These are phyloP conservation scores for Zymoseptoria tritici DNA, from an alignment of 2,329 filamentous ascomycete genomes.

Conservation along the genomic window DNA sequence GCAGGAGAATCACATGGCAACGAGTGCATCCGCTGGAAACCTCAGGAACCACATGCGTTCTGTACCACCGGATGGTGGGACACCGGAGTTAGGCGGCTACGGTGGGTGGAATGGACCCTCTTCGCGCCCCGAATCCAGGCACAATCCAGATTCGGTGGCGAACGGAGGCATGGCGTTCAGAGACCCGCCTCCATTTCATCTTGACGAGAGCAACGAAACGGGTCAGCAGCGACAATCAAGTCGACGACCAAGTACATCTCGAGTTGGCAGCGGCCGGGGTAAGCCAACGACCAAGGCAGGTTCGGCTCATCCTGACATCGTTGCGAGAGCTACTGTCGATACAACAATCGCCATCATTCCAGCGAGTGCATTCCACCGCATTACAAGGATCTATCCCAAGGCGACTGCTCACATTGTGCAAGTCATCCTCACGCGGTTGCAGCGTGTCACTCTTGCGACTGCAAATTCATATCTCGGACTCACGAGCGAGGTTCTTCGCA, in stretches of 20 bases:
- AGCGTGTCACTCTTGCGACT: constrained; percentile 88
- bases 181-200: constrained; percentile 25
- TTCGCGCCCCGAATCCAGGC: constrained; percentile 22
- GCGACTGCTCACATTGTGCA: constrained; percentile 96
- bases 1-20: constrained; percentile 47
- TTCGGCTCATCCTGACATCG: constrained; percentile 92
- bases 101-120: constrained; percentile 18
- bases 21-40: constrained; percentile 16
- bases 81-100: constrained; percentile 21
- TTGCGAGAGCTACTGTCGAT: constrained; percentile 90
- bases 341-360: constrained; percentile 98
- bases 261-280: constrained; percentile 8
- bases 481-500: constrained; percentile 83
- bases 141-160: constrained; percentile 16
- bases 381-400: constrained; percentile 91
- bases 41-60: constrained; percentile 19
- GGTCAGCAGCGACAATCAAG: constrained; percentile 16
- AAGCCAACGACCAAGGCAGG: constrained; percentile 42
- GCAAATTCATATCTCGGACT: constrained; percentile 91
- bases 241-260: constrained; percentile 21
- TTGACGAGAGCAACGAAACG: constrained; percentile 24
- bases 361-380: constrained; percentile 83
- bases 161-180: constrained; percentile 12
- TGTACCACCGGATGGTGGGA: constrained; percentile 13
- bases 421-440: constrained; percentile 88